Base-by-base conservation (phyloP, 2,329 filamentous ascomycete species). In the Camptophora hylomeconis region DNA sequence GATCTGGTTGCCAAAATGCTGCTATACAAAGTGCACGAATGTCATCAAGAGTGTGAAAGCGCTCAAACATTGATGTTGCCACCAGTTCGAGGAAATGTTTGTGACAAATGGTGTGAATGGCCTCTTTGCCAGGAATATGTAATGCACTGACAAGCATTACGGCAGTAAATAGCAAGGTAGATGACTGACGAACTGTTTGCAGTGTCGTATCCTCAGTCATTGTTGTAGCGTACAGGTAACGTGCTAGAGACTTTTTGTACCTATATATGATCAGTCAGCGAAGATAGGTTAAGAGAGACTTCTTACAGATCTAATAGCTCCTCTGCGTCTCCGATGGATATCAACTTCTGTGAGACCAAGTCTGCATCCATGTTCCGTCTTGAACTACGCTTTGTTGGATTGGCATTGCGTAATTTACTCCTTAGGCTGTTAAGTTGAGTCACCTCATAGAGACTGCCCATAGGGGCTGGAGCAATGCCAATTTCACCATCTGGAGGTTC, bases 1-100 rank as follows among this genome's bases (percentile, higher is more conserved):
- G 54, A 35, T 75, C 70, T 3, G 67, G 68, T 0, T 75, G 55
- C 72, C 71, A 75, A 40, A 74, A 75, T 0, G 69, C 64, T 0
- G 67, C 70, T 3, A 75, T 63, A 22, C 67, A 72, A 20, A 75
- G 58, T 3, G 67, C 71, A 2, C 69, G 59, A 13, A 75, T 60
- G 31, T 69, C 64, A 31, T 75, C 69, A 11, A 69, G 49, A 14
- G 61, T 65, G 32, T 72, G 65, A 17, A 69, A 64, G 13, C 67
- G 58, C 10, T 67, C 65, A 38, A 75, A 66, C 47, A 72, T 69
- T 30, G 67, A 69, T 9, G 53, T 61, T 1, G 67, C 65, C 22
- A 73, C 64, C 8, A 74, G 53, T 0, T 61, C 54, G 1, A 69
- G 60, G 38, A 74, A 72, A 36, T 72, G 68, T 29, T 59, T 58